These are phyloP conservation scores for Silene uniflora DNA, from an alignment of 148 eudicot genomes.

Conservation along the genomic window DNA sequence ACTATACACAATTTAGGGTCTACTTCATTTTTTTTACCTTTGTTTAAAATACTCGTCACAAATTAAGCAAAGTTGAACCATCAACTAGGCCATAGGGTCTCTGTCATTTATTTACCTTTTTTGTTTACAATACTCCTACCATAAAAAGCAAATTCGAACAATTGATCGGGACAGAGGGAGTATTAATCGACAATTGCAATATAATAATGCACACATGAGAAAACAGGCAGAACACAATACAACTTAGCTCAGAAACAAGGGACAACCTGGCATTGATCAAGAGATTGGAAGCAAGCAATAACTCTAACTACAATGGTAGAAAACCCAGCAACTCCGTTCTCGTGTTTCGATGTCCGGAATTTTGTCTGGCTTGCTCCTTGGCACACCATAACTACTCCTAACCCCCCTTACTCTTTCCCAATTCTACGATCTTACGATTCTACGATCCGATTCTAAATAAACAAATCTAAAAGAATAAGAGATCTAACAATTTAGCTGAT, in stretches of 20 bases:
- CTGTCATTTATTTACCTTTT: too few relatives aligned
- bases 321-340: conserved; percentile 79
- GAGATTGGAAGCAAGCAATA: conserved; percentile 94
- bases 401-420: not conserved
- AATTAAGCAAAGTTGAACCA: too few relatives aligned
- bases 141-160: not conserved
- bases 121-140: too few relatives aligned
- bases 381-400: conserved; percentile 91
- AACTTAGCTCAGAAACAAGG: too few relatives aligned
- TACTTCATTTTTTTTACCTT: too few relatives aligned
- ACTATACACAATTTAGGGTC: too few relatives aligned
- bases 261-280: conserved; percentile 85
- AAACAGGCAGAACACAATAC: too few relatives aligned
- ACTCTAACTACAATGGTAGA: conserved; percentile 88
- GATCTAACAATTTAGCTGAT: conserved; percentile 55
- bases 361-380: conserved; percentile 95
- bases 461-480: not conserved
- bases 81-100: too few relatives aligned
- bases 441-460: conserved; percentile 12
- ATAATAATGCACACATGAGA: too few relatives aligned
- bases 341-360: conserved; percentile 91
- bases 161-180: not conserved
- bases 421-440: not conserved
- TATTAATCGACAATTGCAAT: not conserved
- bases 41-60: too few relatives aligned